Evolutionary conservation across 805 yeast genomes (phyloP).

Genomic region (Candida tibetensis): DNA sequence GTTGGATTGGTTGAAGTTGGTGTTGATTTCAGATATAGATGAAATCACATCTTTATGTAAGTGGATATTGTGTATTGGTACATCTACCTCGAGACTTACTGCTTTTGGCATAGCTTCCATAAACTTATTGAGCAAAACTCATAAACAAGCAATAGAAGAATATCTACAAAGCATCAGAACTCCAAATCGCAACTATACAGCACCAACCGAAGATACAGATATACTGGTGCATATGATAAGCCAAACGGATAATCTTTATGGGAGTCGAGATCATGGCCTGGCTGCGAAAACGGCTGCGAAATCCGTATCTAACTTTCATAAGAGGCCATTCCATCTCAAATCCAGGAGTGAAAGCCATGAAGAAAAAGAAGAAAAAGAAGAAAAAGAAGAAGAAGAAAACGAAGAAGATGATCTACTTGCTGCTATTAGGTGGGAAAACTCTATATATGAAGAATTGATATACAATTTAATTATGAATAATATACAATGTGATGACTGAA

Average conservation of each 20-base stretch:
- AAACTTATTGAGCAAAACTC: conserved; percentile 15
- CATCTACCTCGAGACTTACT: conserved; percentile 19
- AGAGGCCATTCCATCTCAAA: neutral
- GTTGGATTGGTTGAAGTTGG: conserved; percentile 13
- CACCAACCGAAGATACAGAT: too few species aligned
- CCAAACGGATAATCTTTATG: too few species aligned
- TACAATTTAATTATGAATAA: conserved; percentile 7
- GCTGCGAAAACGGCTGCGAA: neutral
- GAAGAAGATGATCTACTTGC: conserved; percentile 8
- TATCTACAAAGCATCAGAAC: neutral
- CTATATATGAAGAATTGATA: conserved; percentile 16
- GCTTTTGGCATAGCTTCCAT: conserved; percentile 18
- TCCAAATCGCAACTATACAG: too few species aligned
- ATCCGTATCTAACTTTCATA: neutral
- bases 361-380: too few species aligned
- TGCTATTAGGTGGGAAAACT: conserved; percentile 24
- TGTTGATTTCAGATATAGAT: conserved; percentile 13
- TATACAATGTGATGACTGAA: neutral
- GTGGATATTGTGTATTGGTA: conserved; percentile 18
- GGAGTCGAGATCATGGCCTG: too few species aligned
- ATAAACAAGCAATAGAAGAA: conserved; percentile 6
- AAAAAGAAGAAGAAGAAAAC: neutral
- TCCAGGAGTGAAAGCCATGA: neutral
- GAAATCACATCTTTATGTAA: conserved; percentile 17
- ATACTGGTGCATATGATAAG: too few species aligned